Conservation (phyloP, 2,329 filamentous ascomycete species). For the Aspergillus pseudotamarii region DNA sequence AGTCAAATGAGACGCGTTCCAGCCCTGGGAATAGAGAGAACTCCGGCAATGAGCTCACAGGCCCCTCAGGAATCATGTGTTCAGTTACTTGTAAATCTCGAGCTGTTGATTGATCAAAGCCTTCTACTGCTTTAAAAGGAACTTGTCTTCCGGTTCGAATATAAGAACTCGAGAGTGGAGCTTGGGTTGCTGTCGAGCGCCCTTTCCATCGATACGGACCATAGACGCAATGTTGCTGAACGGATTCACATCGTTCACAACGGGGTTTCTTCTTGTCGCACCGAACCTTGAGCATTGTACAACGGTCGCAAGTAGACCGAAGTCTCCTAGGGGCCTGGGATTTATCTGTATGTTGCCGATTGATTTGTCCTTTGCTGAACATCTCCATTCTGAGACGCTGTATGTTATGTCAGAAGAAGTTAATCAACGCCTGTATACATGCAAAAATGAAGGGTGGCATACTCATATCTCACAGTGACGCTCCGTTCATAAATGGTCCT, state of each 20-base stretch:
- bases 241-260: background rate
- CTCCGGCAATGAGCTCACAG: background rate
- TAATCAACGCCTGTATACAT: background rate
- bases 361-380: background rate
- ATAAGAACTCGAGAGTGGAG: background rate
- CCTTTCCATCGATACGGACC: slow-evolving; percentile 3
- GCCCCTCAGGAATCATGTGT: background rate
- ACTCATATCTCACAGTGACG: background rate
- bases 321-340: background rate
- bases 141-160: too few relatives aligned
- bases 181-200: background rate
- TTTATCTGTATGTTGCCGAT: background rate
- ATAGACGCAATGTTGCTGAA: background rate
- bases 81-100: background rate
- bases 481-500: background rate
- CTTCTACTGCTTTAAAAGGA: background rate
- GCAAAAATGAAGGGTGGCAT: background rate
- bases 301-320: background rate
- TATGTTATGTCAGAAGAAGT: background rate
- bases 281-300: background rate
- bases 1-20: background rate
- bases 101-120: background rate
- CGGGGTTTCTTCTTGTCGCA: background rate
- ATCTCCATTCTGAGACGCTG: background rate
- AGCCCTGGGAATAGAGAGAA: background rate